These are phyloP conservation scores for Penicillium bovifimosum DNA, from an alignment of 495 filamentous ascomycete species.

Conservation along the genomic window DNA sequence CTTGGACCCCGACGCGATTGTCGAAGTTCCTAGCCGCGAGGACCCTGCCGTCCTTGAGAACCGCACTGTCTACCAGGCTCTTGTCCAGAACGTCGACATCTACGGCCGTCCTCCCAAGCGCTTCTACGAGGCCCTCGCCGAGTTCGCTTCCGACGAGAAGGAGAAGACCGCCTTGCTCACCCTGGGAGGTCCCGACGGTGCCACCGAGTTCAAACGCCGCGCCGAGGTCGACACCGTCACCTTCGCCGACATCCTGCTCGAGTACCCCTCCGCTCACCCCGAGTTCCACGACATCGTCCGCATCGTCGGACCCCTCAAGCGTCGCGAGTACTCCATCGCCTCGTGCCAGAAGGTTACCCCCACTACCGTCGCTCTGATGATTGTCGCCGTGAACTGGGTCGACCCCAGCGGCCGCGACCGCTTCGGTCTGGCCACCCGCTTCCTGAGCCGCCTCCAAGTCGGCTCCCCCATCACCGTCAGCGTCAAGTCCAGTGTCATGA, in stretches of 20 bases:
- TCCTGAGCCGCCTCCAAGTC: constrained; percentile 66
- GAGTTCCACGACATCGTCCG: constrained; percentile 84
- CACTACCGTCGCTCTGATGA: constrained; percentile 82
- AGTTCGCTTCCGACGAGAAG: constrained; percentile 73
- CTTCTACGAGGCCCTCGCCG: constrained; percentile 90
- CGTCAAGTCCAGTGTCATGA: constrained; percentile 98
- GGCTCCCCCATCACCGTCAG: constrained; percentile 80
- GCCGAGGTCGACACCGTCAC: constrained; percentile 91
- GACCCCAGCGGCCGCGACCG: constrained; percentile 83
- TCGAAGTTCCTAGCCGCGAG: constrained; percentile 86
- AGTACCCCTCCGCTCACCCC: constrained; percentile 85
- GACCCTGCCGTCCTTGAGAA: constrained; percentile 71
- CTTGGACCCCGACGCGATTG: constrained; percentile 72
- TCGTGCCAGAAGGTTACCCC: constrained; percentile 91
- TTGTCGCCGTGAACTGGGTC: constrained; percentile 95
- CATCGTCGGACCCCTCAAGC: constrained; percentile 87
- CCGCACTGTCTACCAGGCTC: constrained; percentile 86
- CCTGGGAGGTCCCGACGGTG: constrained; percentile 76
- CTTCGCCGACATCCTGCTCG: constrained; percentile 82
- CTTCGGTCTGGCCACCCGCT: constrained; percentile 87
- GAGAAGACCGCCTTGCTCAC: constrained; percentile 76
- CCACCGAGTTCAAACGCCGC: constrained; percentile 89
- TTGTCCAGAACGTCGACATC: constrained; percentile 93
- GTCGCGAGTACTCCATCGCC: constrained; percentile 95
- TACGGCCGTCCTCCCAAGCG: constrained; percentile 94